Evolutionary conservation across 2,329 filamentous ascomycete genomes (phyloP).

Genomic region (Talaromyces sp.): DNA sequence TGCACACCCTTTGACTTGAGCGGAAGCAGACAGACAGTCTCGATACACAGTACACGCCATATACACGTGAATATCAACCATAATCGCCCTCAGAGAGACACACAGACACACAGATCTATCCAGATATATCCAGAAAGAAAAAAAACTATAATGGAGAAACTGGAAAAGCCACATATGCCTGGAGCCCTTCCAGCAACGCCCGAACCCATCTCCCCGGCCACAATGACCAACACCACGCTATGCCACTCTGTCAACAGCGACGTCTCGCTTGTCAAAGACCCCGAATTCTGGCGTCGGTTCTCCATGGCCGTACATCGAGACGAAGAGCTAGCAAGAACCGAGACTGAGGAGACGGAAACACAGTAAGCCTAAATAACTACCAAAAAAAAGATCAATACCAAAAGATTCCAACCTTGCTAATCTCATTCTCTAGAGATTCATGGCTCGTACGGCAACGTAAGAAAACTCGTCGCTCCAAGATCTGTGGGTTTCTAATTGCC

Average conservation of each 20-base stretch:
- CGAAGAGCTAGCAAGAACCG: constrained; percentile 31
- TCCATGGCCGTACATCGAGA: constrained; percentile 54
- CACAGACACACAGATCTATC: no score
- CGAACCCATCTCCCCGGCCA: constrained; percentile 9
- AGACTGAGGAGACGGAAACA: constrained; percentile 13
- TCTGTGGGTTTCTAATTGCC: constrained; percentile 36
- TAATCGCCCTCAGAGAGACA: neutral
- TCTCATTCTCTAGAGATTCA: constrained; percentile 36
- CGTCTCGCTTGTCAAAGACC: constrained; percentile 43
- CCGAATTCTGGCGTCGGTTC: constrained; percentile 59
- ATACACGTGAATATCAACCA: neutral
- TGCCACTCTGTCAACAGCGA: constrained; percentile 11
- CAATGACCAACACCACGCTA: constrained; percentile 10
- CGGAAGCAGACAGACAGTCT: neutral
- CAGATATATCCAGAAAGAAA: neutral
- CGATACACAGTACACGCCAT: neutral
- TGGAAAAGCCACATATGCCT: neutral
- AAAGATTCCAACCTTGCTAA: no score
- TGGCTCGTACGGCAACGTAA: constrained; percentile 51
- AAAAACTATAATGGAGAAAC: neutral
- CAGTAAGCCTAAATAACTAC: constrained; percentile 7
- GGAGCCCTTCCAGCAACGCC: neutral
- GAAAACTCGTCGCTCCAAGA: constrained; percentile 46
- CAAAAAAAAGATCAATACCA: no score
- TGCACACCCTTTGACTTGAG: neutral